Percentiles rank a stretch among this genome's conserved stretches.
These are phyloP conservation scores for Myriosclerotinia curreyana DNA, from an alignment of 2,329 filamentous ascomycete species.

Conservation along the genomic window DNA sequence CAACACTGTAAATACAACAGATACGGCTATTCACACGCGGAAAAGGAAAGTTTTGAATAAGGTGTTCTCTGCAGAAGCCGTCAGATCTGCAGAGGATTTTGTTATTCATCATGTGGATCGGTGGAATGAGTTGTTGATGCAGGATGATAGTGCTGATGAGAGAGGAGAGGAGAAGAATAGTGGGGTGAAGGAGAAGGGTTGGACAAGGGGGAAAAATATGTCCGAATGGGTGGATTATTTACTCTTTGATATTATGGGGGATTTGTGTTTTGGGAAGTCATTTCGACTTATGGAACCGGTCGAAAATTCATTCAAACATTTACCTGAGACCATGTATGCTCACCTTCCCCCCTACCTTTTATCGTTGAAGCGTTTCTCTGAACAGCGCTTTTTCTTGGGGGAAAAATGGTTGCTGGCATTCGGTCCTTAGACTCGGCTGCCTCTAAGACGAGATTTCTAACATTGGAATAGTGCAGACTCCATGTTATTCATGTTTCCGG, in stretches of 20 bases:
- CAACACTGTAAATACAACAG: background rate
- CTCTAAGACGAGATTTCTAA: too few relatives aligned
- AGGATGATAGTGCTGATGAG: background rate
- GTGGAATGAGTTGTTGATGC: background rate
- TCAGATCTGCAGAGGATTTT: background rate
- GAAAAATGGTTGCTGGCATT: too few relatives aligned
- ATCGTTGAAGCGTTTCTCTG: background rate
- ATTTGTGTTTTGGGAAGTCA: slow-evolving; percentile 4
- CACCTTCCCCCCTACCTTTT: background rate
- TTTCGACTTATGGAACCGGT: background rate
- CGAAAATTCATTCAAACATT: background rate
- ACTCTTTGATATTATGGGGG: slow-evolving; percentile 2
- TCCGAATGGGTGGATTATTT: background rate
- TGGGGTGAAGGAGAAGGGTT: background rate
- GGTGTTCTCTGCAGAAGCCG: background rate
- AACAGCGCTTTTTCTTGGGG: too few relatives aligned
- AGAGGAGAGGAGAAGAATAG: too few relatives aligned
- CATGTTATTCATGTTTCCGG: too few relatives aligned
- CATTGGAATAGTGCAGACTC: too few relatives aligned
- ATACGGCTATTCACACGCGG: background rate
- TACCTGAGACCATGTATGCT: background rate
- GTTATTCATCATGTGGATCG: slow-evolving; percentile 1
- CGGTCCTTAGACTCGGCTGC: too few relatives aligned
- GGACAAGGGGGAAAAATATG: background rate
- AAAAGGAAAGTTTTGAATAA: background rate